Evolutionary conservation across 2,329 filamentous ascomycete species (phyloP).

Genomic region (Lasiodiplodia sp.): DNA sequence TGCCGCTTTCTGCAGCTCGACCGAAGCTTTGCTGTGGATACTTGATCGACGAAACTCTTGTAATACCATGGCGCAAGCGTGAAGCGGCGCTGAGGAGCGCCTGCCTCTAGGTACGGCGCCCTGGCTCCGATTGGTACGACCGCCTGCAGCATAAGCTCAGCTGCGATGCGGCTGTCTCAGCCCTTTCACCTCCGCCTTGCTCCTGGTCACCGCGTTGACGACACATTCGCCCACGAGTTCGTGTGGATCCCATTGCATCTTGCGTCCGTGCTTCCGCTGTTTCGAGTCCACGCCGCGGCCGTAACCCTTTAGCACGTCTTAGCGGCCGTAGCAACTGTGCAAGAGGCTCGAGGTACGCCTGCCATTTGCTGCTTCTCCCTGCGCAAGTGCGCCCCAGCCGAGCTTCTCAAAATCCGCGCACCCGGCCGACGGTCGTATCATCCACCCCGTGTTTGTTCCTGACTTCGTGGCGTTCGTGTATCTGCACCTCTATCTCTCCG

Average conservation of each 20-base stretch:
- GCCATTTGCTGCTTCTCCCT: constrained; percentile 3
- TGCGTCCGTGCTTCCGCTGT: constrained; percentile 13
- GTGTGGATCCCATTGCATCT: constrained; percentile 11
- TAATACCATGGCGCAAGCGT: background rate
- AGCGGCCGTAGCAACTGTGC: constrained; percentile 14
- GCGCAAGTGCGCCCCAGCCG: background rate
- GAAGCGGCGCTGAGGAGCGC: background rate
- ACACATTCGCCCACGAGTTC: background rate
- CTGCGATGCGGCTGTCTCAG: constrained; percentile 4
- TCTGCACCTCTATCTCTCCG: background rate
- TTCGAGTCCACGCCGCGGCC: constrained; percentile 13
- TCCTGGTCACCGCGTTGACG: background rate
- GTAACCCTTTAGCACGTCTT: constrained; percentile 9
- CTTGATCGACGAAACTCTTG: background rate
- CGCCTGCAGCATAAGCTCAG: background rate
- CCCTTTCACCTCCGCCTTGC: constrained; percentile 3
- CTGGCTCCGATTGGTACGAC: background rate
- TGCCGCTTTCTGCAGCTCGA: constrained; percentile 22
- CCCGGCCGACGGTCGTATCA: constrained; percentile 1
- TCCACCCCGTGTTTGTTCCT: background rate
- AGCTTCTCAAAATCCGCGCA: constrained; percentile 1
- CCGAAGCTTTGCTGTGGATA: background rate
- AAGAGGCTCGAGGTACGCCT: constrained; percentile 7
- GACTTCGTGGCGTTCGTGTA: constrained; percentile 17
- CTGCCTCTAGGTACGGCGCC: background rate